Conservation (phyloP, 495 filamentous ascomycete genomes). For the Trichoderma parareesei region DNA sequence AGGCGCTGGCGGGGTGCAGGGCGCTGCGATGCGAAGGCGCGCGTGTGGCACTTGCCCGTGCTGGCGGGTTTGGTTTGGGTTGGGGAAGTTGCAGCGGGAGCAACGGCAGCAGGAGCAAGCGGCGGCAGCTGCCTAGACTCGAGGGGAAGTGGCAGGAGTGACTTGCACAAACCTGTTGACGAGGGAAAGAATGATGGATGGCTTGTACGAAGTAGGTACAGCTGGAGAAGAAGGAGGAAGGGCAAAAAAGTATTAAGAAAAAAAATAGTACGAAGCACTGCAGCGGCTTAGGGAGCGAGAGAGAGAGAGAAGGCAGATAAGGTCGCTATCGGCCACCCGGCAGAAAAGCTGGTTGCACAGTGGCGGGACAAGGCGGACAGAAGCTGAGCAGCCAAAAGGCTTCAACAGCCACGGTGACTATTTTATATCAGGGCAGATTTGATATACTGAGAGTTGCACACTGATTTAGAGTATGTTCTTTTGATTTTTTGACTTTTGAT, state of each 20-base stretch:
- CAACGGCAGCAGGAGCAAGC: not conserved
- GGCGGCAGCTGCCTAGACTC: not conserved
- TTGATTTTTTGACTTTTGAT: too few relatives aligned
- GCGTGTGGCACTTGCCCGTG: not conserved
- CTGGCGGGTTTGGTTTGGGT: not conserved
- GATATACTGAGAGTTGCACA: too few relatives aligned
- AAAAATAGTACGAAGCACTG: not conserved
- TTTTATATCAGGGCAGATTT: too few relatives aligned
- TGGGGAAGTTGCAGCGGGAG: slow-evolving; percentile 2
- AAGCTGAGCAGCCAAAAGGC: not conserved
- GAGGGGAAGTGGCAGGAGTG: not conserved
- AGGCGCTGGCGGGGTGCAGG: slow-evolving; percentile 7
- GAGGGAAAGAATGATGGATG: not conserved
- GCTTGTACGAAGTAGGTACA: too few relatives aligned
- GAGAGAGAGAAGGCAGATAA: too few relatives aligned
- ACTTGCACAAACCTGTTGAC: not conserved
- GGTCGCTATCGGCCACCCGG: too few relatives aligned
- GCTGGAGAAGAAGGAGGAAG: too few relatives aligned
- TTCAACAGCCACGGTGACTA: too few relatives aligned
- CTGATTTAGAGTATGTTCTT: too few relatives aligned
- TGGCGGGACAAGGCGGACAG: too few relatives aligned
- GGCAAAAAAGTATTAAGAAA: not conserved
- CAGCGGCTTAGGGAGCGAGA: not conserved
- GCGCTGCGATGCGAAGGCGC: slow-evolving; percentile 3
- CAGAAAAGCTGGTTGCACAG: too few relatives aligned